Percentiles rank a stretch among this genome's conserved stretches.
Conservation (phyloP, 148 eudicot species). For the Beta vulgaris region DNA sequence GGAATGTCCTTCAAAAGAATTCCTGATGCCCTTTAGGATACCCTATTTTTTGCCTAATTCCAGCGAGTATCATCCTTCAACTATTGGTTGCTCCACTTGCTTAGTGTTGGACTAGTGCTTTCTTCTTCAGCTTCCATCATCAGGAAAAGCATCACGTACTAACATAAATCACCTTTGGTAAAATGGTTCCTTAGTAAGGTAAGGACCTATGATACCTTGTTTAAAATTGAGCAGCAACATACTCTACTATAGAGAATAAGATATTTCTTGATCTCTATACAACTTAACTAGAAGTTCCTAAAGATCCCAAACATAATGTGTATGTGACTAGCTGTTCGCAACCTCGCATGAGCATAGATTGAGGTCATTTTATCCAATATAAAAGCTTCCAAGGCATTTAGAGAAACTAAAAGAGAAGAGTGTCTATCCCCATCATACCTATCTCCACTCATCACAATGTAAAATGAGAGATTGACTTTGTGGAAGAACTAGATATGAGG, state of each 20-base stretch:
- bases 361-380: too few relatives aligned
- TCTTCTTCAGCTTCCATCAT: neutral
- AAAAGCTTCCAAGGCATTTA: neutral
- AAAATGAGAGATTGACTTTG: neutral
- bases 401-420: neutral
- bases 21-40: neutral
- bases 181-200: neutral
- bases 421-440: too few relatives aligned
- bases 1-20: neutral
- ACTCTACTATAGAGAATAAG: neutral
- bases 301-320: neutral
- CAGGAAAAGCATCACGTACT: neutral
- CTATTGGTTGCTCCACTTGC: too few relatives aligned
- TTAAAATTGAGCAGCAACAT: neutral
- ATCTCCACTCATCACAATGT: neutral
- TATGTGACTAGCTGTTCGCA: neutral
- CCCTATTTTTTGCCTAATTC: neutral
- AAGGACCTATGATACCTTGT: neutral
- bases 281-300: neutral
- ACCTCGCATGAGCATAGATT: neutral
- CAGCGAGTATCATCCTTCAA: neutral
- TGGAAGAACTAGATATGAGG: neutral
- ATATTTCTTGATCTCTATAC: neutral
- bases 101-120: neutral
- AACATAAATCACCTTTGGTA: too few relatives aligned